phyloP scores from a whole-genome alignment of 768 basidiomycete genomes.

The Lenzites betulinus region DNA sequence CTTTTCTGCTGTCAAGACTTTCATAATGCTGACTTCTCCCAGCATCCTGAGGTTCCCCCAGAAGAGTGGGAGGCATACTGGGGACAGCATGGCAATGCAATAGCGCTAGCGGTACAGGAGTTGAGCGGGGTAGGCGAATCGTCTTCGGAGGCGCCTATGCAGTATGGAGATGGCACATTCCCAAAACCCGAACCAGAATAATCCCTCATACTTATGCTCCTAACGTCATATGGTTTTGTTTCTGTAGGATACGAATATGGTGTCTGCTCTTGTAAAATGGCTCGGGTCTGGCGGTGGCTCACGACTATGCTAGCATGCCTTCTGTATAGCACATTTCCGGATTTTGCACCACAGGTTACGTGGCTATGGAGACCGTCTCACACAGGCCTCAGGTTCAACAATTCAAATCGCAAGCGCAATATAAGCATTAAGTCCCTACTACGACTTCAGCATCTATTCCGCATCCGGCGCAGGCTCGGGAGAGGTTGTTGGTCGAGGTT shows the following conservation, averaged over 20 bases:
- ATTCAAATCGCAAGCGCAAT: neutral
- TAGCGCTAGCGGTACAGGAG: neutral
- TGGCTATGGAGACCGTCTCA: too few relatives aligned
- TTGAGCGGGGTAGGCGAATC: neutral
- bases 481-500: constrained; percentile 48
- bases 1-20: neutral
- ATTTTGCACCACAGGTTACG: too few relatives aligned
- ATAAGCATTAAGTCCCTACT: constrained; percentile 9
- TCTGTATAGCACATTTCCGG: too few relatives aligned
- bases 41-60: constrained; percentile 7
- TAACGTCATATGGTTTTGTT: neutral
- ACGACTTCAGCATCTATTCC: constrained; percentile 19
- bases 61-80: constrained; percentile 7
- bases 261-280: too few relatives aligned
- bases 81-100: neutral
- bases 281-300: too few relatives aligned
- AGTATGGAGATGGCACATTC: neutral
- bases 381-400: too few relatives aligned
- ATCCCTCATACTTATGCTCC: neutral
- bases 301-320: too few relatives aligned
- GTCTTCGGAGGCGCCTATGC: constrained; percentile 7
- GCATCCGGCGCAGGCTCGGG: constrained; percentile 39
- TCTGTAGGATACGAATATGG: neutral
- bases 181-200: constrained; percentile 9
- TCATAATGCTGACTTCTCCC: neutral